Base-by-base conservation (phyloP, 768 basidiomycete genomes). In the Clitopilus hobsonii region DNA sequence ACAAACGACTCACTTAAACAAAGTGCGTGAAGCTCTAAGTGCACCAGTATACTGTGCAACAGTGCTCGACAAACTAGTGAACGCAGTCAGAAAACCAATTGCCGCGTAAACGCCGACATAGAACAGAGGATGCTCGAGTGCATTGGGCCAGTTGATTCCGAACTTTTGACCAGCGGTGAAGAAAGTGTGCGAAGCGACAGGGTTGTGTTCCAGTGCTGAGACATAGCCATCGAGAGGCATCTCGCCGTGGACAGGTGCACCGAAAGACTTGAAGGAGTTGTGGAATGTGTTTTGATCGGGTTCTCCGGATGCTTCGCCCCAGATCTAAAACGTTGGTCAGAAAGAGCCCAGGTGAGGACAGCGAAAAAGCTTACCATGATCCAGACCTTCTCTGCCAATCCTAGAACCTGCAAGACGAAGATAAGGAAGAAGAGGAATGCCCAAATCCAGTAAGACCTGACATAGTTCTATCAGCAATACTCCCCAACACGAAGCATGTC, bases 391-490 rank as follows among this genome's bases (percentile, higher is more conserved):
- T 89, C 85, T 0, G 71, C 64, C 1, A 87, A 71, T 6, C 79
- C 76, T 23, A 87, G 62, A 22, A 83, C 23, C 63, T 86, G 76
- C n/a, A 72, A 71, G 1, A 81, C 51, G 1, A 85, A 53, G 23
- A 86, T 78, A 41, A 84, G 66, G 47, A 73, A 56, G 6, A 67
- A 65, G 14, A 87, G 69, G 61, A 85, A 77, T 3, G 41, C 69
- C 86, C 86, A 89, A 1, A 82, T 85, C 79, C 78, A 84, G 60
- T 86, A 88, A 0, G 85, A 86, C 24, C 84, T 85, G 59, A 4
- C n/a, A 47, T 28, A 6, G 14, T 29, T 11, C n/a, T 54, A 27
- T 41, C 23, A 20, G 20, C 18, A 3, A 30, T 29, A 28, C 27
- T n/a, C 3, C 11, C 26, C 16, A 27, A 32, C 18, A 13, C 36